phyloP scores from a whole-genome alignment of 257 asterid genomes.

The Solanum pinnatisectum region DNA sequence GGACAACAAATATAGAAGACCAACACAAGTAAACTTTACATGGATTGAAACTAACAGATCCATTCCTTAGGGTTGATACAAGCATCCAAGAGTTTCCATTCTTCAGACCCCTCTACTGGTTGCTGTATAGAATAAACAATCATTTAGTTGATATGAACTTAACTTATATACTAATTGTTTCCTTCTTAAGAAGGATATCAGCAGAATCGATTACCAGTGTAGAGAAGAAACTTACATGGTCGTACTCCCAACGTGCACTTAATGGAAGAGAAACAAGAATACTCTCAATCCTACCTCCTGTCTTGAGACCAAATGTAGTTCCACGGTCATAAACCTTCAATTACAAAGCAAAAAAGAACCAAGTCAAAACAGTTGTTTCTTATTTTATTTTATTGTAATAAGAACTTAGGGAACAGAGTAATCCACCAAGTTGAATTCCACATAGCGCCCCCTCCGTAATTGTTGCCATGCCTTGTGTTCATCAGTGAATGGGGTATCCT shows the following conservation, averaged over 20 bases:
- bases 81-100: conserved; percentile 93
- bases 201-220: background rate
- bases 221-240: conserved; percentile 52
- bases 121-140: conserved; percentile 34
- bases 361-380: background rate
- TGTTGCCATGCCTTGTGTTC: conserved; percentile 90
- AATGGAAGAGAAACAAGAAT: conserved; percentile 97
- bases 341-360: background rate
- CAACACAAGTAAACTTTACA: background rate
- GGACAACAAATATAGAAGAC: background rate
- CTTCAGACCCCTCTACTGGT: conserved; percentile 96
- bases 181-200: background rate
- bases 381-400: background rate
- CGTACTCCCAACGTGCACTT: conserved; percentile 91
- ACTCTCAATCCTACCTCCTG: conserved; percentile 99
- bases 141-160: background rate
- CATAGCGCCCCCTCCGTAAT: conserved; percentile 92
- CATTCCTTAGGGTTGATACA: conserved; percentile 97
- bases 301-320: conserved; percentile 97
- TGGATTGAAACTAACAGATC: conserved; percentile 27
- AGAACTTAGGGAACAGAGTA: background rate
- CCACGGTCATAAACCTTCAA: conserved; percentile 95
- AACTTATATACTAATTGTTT: background rate
- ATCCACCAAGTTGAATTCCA: conserved; percentile 88
- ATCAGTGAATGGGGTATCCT: conserved; percentile 66